Evolutionary conservation across 768 basidiomycete genomes (phyloP), one percentile per base, ranked within the genome.

Genomic region (Boletus sp.): DNA sequence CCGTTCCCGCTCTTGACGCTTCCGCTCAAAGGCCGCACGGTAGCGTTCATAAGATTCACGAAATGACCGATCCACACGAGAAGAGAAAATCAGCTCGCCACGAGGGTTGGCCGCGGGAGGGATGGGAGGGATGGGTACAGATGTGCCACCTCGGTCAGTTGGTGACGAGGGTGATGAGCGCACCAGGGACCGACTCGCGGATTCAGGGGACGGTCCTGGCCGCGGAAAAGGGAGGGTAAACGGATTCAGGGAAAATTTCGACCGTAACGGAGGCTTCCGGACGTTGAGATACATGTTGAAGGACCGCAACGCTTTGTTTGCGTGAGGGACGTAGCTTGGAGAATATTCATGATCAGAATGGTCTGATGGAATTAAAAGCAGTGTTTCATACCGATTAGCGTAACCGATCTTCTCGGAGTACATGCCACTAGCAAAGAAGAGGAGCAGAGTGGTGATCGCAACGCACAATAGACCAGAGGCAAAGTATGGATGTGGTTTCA

Each of bases 271-370:
- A 2, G 86, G 87, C 62, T 85, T 84, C 41, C 94, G 89, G 65
- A 96, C 90, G 75, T 99, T 99, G 63, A 99, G 81, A 67, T 92
- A 92, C 87, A 99, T 95, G 72, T 99, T 99, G 72, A 98, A 89
- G 18, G 88, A 90, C 17, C 96, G 85, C 14, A 99, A 79, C 0
- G 94, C 86, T 46, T 87, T 84, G 72, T 98, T 99, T 8, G 95
- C 93, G 64, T 98, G 95, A 2, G 94, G 94, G 29, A 98, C 92
- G 67, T 98, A 99, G 76, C 96, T 98, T 69, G 29, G 41, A 56
- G 52, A 58, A 55, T 17, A 54, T 52, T 45, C 45, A 47, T 54
- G 51, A 56, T 62, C 50, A 68, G 66, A 39, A 55, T 24, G 29
- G 35, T 50, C 48, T 55, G 55, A 64, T 53, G 55, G 45, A 17